Evolutionary conservation across 2,329 filamentous ascomycete genomes (phyloP), one percentile per base, ranked within the genome.

Genomic region (Venturia nashicola): DNA sequence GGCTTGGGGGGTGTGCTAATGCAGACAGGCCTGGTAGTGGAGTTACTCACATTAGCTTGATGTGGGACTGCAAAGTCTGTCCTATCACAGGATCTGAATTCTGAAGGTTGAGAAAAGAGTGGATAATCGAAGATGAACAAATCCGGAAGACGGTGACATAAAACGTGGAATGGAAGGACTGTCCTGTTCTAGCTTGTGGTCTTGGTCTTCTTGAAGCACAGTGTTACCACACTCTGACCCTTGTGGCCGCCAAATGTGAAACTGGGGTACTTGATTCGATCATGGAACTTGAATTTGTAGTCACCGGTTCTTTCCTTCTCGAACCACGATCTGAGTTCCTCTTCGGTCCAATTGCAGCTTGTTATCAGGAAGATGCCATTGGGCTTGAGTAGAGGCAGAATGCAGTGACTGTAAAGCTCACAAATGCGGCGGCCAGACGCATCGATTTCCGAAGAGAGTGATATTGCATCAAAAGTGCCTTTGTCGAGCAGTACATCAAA

Each of bases 401-500:
- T 86, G 62, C 85, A 83, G 59, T 82, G 80, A 59, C 84, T 82
- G 76, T 99, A 99, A 3, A 82, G 81, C 73, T 95, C 90, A 72
- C 86, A 89, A 14, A 89, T 79, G 63, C 88, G 82, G 44, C 83
- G 77, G 0, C 82, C 86, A 16, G 74, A 72, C 14, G 67, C 71
- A 62, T 76, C 76, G n/a, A 69, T 72, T 68, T 86, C 84, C 18
- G 84, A n/a, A 97, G 78, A 61, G 86, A 91, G 78, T 59, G 87
- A 91, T 42, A 99, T 88, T 12, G 94, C 94, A 78, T 99, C 94
- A 73, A 97, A 99, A 0, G 94, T 99, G 55, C 94, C 94, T 77
- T 99, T 99, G 76, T 99, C 94, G n/a, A 97, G 82, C 0, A 97
- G 87, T 0, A 97, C 85, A 75, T 97, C 91, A 78, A 92, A 97